Base-by-base conservation (phyloP, 2,329 filamentous ascomycete species). In the Tolypocladium nubicola region DNA sequence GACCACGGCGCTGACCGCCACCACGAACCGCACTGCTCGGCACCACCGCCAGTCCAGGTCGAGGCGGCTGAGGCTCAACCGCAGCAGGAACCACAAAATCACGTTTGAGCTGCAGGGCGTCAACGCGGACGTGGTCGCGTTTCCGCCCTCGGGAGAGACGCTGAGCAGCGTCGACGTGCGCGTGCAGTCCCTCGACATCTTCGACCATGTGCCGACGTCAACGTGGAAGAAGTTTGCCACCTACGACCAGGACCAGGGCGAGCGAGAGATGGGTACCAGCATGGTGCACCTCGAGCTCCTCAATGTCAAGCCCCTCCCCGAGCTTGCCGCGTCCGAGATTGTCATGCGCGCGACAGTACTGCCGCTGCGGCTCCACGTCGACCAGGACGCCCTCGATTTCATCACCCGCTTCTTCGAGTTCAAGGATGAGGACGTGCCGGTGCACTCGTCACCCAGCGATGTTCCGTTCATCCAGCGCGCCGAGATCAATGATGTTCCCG, bases 201-300 rank as follows among this genome's bases (percentile, higher is more conserved):
- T 94, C 61, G 94, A 99, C 70, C 90, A 97, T 67, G 82, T 99
- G 2, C 90, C 91, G 1, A 93, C 90, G 0, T 99, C 94, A 4
- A 97, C 93, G 0, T 99, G 95, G 95, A 95, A 89, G 71, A 99
- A 97, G 70, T 99, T 99, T 73, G 86, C 90, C 16, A 97, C 93
- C 0, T 97, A 96, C 65, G 89, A 96, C 75, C 85, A 89, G 59
- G 90, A 95, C 67, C 87, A 86, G 13, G 89, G 89, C n/a, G 86
- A 90, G 66, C 84, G 92, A 53, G 90, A 97, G 72, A 87, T 89
- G 71, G 88, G 86, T 21, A 88, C 87, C 16, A 90, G 86, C 65
- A 97, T 97, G 92, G 81, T 94, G 19, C 91, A 96, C 67, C 76
- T 97, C 10, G 89, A 97, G 68, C 76, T 97, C 7, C 76, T 96